Conservation (phyloP, 306 rosid genomes). For the Vigna unguiculata region DNA sequence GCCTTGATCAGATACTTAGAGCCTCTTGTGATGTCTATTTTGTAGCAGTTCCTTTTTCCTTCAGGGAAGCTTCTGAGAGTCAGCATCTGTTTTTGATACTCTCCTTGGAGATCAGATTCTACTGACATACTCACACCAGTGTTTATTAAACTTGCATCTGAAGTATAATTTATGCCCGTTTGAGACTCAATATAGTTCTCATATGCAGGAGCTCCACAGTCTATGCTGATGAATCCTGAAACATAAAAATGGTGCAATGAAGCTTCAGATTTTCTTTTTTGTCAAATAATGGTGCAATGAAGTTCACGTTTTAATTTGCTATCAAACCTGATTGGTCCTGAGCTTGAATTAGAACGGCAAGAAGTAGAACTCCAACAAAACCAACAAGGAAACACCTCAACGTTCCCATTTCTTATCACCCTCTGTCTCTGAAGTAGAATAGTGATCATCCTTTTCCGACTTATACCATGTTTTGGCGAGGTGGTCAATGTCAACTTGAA, state of each 20-base stretch:
- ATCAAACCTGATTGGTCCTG: constrained; percentile 59
- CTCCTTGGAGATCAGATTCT: too few relatives aligned
- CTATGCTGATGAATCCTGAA: constrained; percentile 58
- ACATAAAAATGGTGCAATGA: background rate
- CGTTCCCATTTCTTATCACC: constrained; percentile 31
- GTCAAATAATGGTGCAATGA: background rate
- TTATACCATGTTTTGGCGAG: too few relatives aligned
- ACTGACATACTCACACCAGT: constrained; percentile 25
- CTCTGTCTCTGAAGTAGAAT: background rate
- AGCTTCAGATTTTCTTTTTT: background rate
- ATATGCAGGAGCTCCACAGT: constrained; percentile 45
- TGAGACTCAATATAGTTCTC: constrained; percentile 28
- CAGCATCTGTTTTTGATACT: constrained; percentile 6
- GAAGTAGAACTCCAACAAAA: constrained; percentile 22
- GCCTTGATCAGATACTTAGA: constrained; percentile 46
- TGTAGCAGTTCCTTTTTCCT: constrained; percentile 64
- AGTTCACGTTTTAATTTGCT: constrained; percentile 14
- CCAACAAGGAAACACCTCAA: constrained; percentile 1
- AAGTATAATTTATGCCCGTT: constrained; percentile 43
- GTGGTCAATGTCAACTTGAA: too few relatives aligned
- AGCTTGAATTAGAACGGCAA: constrained; percentile 46
- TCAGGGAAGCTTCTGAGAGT: constrained; percentile 54
- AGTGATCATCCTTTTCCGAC: too few relatives aligned
- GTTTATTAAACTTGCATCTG: constrained; percentile 50
- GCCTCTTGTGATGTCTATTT: constrained; percentile 35